These are phyloP conservation scores for Gastroboletus turbinatus DNA, from an alignment of 1,284 basidiomycete genomes.

Conservation along the genomic window DNA sequence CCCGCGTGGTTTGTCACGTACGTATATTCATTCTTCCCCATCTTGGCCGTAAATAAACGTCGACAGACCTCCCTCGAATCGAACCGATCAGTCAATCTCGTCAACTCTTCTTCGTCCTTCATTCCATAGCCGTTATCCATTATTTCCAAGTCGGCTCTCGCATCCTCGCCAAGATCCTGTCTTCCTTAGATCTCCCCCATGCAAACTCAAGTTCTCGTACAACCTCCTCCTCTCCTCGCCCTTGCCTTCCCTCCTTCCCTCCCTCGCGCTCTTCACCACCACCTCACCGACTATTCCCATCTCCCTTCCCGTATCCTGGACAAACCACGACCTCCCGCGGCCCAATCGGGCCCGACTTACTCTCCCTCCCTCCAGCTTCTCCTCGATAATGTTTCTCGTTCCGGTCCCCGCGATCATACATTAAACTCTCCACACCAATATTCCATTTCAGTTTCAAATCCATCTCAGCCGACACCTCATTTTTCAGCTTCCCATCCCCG, in stretches of 20 bases:
- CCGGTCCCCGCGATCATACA: constrained; percentile 14
- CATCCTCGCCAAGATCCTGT: constrained; percentile 7
- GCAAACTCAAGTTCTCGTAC: constrained; percentile 27
- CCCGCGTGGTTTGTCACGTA: constrained; percentile 28
- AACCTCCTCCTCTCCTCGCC: constrained; percentile 22
- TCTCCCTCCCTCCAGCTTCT: constrained; percentile 3
- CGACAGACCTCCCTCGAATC: constrained; percentile 22
- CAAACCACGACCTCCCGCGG: not conserved
- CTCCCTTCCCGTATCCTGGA: constrained; percentile 8
- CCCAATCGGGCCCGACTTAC: constrained; percentile 16
- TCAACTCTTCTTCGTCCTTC: constrained; percentile 19
- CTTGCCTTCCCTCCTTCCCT: not conserved
- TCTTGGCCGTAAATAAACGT: constrained; percentile 30
- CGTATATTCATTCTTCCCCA: constrained; percentile 22
- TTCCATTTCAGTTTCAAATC: constrained; percentile 14
- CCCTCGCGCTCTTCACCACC: constrained; percentile 12
- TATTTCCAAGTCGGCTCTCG: constrained; percentile 20
- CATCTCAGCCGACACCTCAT: constrained; percentile 16
- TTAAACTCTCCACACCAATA: constrained; percentile 12
- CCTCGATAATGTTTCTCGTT: constrained; percentile 18
- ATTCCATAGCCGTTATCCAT: constrained; percentile 17
- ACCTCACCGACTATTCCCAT: not conserved
- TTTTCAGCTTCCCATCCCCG: constrained; percentile 6
- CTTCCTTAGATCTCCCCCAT: constrained; percentile 21
- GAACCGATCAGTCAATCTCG: constrained; percentile 32